These are phyloP conservation scores for Trametes meyenii DNA, from an alignment of 768 basidiomycete species.

Conservation along the genomic window DNA sequence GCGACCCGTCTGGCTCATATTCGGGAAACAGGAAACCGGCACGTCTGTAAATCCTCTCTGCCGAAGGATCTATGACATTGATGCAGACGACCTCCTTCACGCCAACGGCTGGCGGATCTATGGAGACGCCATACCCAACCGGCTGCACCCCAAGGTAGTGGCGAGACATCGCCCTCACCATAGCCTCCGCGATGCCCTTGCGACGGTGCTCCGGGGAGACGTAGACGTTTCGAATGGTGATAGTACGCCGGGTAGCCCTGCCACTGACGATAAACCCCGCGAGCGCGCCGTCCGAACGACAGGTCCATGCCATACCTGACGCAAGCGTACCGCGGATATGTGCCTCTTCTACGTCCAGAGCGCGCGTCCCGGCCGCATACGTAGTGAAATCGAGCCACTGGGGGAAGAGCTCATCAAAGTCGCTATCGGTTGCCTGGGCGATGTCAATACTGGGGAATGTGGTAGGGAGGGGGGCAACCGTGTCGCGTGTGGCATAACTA, in stretches of 20 bases:
- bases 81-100: constrained; percentile 20
- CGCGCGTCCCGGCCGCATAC: not conserved
- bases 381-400: not conserved
- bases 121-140: constrained; percentile 7
- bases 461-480: not conserved
- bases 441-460: not conserved
- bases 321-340: not conserved
- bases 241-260: not conserved
- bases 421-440: not conserved
- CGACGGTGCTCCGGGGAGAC: constrained; percentile 21
- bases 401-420: constrained; percentile 1
- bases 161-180: constrained; percentile 22
- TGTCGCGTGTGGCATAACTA: constrained; percentile 11
- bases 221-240: constrained; percentile 28
- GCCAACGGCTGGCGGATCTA: not conserved
- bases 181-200: constrained; percentile 24
- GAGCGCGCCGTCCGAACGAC: not conserved
- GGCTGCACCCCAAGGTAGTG: constrained; percentile 25
- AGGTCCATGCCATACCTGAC: not conserved
- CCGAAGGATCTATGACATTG: not conserved
- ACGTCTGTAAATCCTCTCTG: constrained; percentile 7
- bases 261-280: constrained; percentile 6
- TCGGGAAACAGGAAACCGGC: constrained; percentile 14
- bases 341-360: not conserved
- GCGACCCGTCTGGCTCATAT: not conserved